Conservation (phyloP, 1,284 basidiomycete species). For the Grifola frondosa region DNA sequence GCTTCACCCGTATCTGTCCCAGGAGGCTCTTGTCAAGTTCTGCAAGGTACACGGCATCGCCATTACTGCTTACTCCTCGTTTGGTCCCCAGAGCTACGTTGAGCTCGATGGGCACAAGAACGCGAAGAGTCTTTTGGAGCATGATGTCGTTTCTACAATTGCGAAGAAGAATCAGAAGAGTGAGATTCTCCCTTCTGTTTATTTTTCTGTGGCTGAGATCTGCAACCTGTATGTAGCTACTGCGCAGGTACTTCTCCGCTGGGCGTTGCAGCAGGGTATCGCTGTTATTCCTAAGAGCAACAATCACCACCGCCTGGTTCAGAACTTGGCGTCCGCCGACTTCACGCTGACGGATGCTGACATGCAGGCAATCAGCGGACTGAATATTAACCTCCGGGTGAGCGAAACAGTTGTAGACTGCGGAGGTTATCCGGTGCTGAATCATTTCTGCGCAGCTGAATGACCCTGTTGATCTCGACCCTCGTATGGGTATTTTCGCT, state of each 20-base stretch:
- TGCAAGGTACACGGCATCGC: slow-evolving; percentile 63
- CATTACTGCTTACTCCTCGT: slow-evolving; percentile 79
- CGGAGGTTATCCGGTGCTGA: slow-evolving; percentile 7
- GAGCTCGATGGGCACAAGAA: slow-evolving; percentile 61
- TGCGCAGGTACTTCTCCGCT: slow-evolving; percentile 71
- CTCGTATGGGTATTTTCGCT: slow-evolving; percentile 65
- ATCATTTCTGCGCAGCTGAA: slow-evolving; percentile 50
- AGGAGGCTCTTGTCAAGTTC: slow-evolving; percentile 61
- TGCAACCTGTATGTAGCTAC: slow-evolving; percentile 35
- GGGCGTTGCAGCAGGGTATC: slow-evolving; percentile 75
- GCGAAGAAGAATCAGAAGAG: slow-evolving; percentile 57
- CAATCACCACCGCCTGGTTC: slow-evolving; percentile 46
- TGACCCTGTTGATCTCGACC: slow-evolving; percentile 65
- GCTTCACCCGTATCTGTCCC: slow-evolving; percentile 75
- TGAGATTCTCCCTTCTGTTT: slow-evolving; percentile 31
- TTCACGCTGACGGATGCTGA: slow-evolving; percentile 65
- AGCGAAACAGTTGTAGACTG: slow-evolving; percentile 19
- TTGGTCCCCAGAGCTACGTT: slow-evolving; percentile 67
- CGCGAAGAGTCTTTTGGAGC: slow-evolving; percentile 51
- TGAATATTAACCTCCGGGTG: slow-evolving; percentile 68
- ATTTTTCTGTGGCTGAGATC: neutral
- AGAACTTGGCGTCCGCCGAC: slow-evolving; percentile 59
- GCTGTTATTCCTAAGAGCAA: slow-evolving; percentile 82
- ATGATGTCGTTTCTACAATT: slow-evolving; percentile 46
- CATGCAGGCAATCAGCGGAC: slow-evolving; percentile 53